These are phyloP conservation scores for Lasiodiplodia gonubiensis DNA, from an alignment of 2,329 filamentous ascomycete genomes.

Conservation along the genomic window DNA sequence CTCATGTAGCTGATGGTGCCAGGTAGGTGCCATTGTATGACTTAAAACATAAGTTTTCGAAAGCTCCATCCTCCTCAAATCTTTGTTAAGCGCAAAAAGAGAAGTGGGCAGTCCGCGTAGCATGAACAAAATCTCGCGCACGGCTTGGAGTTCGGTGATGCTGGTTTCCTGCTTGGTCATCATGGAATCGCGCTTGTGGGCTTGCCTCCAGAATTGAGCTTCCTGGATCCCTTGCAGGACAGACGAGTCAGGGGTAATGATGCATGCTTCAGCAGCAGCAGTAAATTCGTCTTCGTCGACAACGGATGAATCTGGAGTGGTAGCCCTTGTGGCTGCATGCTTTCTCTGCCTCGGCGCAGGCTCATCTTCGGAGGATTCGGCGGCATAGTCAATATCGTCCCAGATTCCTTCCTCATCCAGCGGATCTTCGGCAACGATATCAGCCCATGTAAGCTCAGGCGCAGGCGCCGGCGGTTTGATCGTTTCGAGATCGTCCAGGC, in stretches of 20 bases:
- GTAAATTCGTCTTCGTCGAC: conserved; percentile 45
- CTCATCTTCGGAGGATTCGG: conserved; percentile 69
- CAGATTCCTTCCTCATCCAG: conserved; percentile 73
- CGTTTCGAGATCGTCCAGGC: conserved; percentile 65
- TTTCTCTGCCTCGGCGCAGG: conserved; percentile 40
- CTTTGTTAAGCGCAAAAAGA: conserved; percentile 61
- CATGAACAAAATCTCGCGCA: conserved; percentile 85
- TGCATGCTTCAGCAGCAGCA: conserved; percentile 41
- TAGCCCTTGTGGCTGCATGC: conserved; percentile 32
- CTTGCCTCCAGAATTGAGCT: conserved; percentile 55
- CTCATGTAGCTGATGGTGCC: conserved; percentile 49
- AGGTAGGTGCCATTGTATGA: conserved; percentile 43
- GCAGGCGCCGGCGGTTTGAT: conserved; percentile 56
- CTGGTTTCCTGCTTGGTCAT: conserved; percentile 29
- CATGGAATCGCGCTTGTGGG: conserved; percentile 25
- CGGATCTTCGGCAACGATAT: conserved; percentile 77
- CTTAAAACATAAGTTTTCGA: conserved; percentile 42
- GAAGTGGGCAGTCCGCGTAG: conserved; percentile 77
- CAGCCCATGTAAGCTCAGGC: conserved; percentile 72
- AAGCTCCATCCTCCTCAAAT: conserved; percentile 32
- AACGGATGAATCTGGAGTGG: conserved; percentile 44
- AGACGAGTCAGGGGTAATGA: conserved; percentile 39
- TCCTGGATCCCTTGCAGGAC: conserved; percentile 48
- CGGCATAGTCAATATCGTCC: conserved; percentile 70
- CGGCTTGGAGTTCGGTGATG: conserved; percentile 73